Base-by-base conservation (phyloP, 345 rosid species). In the Boechera retrofracta region DNA sequence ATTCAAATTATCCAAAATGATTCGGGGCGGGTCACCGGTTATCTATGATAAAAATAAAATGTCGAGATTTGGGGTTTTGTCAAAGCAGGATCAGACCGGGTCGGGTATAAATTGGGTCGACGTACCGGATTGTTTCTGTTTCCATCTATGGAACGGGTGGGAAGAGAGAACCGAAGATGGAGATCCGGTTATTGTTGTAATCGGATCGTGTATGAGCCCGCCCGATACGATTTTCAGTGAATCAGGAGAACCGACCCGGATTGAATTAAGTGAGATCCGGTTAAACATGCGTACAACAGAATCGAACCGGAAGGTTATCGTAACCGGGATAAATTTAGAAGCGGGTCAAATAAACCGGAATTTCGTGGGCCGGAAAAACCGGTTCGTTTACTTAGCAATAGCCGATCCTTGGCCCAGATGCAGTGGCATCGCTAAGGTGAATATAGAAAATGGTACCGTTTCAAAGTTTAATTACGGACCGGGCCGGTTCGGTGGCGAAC, bases 91-190 rank as follows among this genome's bases (percentile, higher is more conserved):
- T n/a, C 41, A 1, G 10, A 75, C 78, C 39, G 88, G 82, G 4
- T 85, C 88, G 0, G 71, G 62, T 10, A 81, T 90, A 15, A 71
- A 9, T 42, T 90, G 96, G 96, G 26, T 90, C 11, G 84, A 86
- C 6, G 89, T 81, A 15, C 89, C 91, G 0, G 74, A 71, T 59
- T 85, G 88, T 41, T 89, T 89, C 44, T 89, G 93, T 73, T 88
- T 91, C 74, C 97, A 91, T 82, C 58, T 90, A 18, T 90, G 86
- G 87, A 92, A 90, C 57, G 88, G 94, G 18, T 90, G 98, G 98
- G 96, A 92, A 53, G 96, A 87, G 75, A 75, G 0, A 18, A 63
- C 72, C 2, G 75, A 61, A 1, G 58, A 65, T 2, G 87, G 88
- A 4, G 87, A 84, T 24, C 72, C 81, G 32, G 72, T 77, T 29